A percentile compares a stretch with the other conserved stretches of the same genome.
These are phyloP conservation scores for Phytophthora hibernalis DNA, from an alignment of 352 stramenopile species.

Conservation along the genomic window DNA sequence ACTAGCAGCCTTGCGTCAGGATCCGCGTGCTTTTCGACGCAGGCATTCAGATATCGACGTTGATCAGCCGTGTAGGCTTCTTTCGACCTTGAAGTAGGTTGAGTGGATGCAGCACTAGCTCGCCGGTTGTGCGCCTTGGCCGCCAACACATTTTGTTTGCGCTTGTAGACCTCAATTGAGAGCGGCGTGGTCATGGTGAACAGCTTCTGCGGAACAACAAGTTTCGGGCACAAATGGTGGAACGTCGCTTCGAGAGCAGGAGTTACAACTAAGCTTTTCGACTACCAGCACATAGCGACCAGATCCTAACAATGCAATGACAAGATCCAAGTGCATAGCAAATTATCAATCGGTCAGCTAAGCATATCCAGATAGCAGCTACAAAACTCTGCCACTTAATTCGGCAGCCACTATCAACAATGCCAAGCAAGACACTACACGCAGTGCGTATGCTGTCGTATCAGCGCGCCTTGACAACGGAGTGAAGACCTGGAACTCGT, in stretches of 20 bases:
- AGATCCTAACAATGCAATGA: background rate
- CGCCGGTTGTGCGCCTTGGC: conserved; percentile 22
- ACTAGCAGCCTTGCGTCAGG: conserved; percentile 55
- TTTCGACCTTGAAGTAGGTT: conserved; percentile 10
- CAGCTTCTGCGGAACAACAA: background rate
- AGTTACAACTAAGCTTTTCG: conserved; percentile 10
- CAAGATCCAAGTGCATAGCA: too few relatives aligned
- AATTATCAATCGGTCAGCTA: too few relatives aligned
- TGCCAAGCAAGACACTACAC: too few relatives aligned
- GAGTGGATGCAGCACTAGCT: background rate
- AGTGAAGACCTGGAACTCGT: too few relatives aligned
- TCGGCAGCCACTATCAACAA: too few relatives aligned
- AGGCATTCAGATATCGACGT: conserved; percentile 63
- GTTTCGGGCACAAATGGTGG: too few relatives aligned
- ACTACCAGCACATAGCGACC: background rate
- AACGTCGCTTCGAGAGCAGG: conserved; percentile 11
- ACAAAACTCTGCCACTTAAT: too few relatives aligned
- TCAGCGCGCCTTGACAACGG: too few relatives aligned
- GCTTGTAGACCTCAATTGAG: conserved; percentile 71
- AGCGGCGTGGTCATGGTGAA: conserved; percentile 39
- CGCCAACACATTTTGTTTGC: conserved; percentile 57
- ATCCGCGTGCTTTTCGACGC: conserved; percentile 59
- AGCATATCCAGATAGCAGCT: too few relatives aligned
- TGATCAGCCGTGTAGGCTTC: conserved; percentile 49
- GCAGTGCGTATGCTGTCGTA: too few relatives aligned